Conservation (phyloP, 106 monocot genomes). For the Dactylorhiza incarnata region DNA sequence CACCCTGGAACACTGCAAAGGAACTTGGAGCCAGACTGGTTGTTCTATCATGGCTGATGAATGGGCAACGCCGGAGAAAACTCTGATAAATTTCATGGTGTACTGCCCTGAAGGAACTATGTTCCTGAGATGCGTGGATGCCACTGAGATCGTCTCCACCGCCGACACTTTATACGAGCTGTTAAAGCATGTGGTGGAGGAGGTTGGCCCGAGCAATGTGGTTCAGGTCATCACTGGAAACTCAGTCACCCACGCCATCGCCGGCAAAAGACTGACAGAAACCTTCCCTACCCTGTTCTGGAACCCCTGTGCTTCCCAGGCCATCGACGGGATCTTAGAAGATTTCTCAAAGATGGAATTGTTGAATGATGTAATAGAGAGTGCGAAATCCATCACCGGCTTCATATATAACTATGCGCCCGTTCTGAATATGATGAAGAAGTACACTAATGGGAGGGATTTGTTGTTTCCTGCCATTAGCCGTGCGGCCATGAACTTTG, state of each 20-base stretch:
- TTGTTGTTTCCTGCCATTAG: slow-evolving; percentile 40
- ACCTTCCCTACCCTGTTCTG: slow-evolving; percentile 82
- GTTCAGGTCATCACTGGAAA: slow-evolving; percentile 77
- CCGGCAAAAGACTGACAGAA: slow-evolving; percentile 60
- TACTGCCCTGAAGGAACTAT: slow-evolving; percentile 82
- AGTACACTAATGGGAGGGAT: slow-evolving; percentile 68
- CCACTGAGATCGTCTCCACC: slow-evolving; percentile 53
- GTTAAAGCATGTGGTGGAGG: slow-evolving; percentile 69
- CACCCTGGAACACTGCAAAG: slow-evolving; percentile 37
- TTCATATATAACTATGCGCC: slow-evolving; percentile 59
- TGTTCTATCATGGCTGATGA: slow-evolving; percentile 91
- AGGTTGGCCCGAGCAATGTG: slow-evolving; percentile 58
- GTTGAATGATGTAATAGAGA: slow-evolving; percentile 46
- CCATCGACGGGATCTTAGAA: slow-evolving; percentile 70
- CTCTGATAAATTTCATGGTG: slow-evolving; percentile 67
- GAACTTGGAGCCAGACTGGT: slow-evolving; percentile 69
- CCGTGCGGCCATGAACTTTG: slow-evolving; percentile 48
- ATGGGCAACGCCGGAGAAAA: slow-evolving; percentile 52
- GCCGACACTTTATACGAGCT: slow-evolving; percentile 71
- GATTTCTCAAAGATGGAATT: slow-evolving; percentile 58
- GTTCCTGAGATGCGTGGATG: slow-evolving; percentile 78
- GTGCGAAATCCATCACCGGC: slow-evolving; percentile 55
- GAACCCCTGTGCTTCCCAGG: slow-evolving; percentile 69
- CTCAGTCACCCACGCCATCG: slow-evolving; percentile 51
- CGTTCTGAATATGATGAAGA: slow-evolving; percentile 65